Base-by-base conservation (phyloP, 805 yeast genomes). In the Teunomyces cretensis region DNA sequence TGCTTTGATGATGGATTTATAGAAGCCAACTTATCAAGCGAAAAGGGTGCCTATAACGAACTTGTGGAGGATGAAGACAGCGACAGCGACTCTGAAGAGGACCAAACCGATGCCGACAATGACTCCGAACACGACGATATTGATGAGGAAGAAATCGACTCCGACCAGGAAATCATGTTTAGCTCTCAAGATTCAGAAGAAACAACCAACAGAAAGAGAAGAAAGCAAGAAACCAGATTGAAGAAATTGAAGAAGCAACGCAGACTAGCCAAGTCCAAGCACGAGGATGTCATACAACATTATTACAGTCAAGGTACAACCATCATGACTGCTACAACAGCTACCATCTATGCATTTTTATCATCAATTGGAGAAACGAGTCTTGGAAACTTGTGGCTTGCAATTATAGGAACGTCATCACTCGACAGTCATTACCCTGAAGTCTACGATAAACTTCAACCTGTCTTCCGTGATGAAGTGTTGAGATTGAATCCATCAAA, bases 1-100 rank as follows among this genome's bases (percentile, higher is more conserved):
- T 91, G 98, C 63, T 78, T 91, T 48, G 98, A 91, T 58, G 98
- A 92, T 61, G 97, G 96, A 0, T 71, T 72, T 39, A 74, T 86
- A 1, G 87, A 84, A 27, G 78, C 75, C 30, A 81, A 79, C 41
- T 62, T 91, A 42, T 49, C 49, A 11, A 62, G 68, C 4, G 90
- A 86, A 56, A 77, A 74, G 50, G 65, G 67, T 4, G 91, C 96
- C 12, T 91, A 88, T 56, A 63, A 68, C 17, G 67, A 70, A 15
- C 61, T 85, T 30, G 66, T 81, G 3, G 55, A 64, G 24, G 67
- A 67, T 5, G 58, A 70, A 28, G 71, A 67, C 12, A 65, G 59
- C 13, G 68, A 57, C 1, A 67, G 60, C 1, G 69, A 65, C 3
- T 65, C 57, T 1, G 75, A 64, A 2, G 72, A 69, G 2, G 71